Conservation (phyloP, 495 filamentous ascomycete genomes). For the Neurospora terricola region DNA sequence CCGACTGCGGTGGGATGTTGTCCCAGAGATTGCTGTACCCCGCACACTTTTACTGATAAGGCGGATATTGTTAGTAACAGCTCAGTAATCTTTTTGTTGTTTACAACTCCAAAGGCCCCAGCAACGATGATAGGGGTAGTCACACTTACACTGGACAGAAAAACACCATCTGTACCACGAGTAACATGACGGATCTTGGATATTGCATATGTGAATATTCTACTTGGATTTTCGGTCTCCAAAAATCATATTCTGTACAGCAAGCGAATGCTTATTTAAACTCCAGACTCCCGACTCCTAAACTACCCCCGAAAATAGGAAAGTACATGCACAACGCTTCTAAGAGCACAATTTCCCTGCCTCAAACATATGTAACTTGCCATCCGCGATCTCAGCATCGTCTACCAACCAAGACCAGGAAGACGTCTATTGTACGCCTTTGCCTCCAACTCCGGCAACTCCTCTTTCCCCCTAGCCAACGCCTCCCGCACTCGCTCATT, state of each 20-base stretch:
- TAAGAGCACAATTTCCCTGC: not conserved
- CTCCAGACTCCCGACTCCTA: not conserved
- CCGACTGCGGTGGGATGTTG: not conserved
- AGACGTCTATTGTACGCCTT: conserved; percentile 6
- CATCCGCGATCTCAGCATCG: not conserved
- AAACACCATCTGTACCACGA: not conserved
- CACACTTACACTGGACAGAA: not conserved
- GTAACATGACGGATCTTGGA: not conserved
- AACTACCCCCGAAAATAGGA: not conserved
- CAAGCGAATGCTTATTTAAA: not conserved
- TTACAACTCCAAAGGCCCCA: not conserved
- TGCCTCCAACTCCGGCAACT: not conserved
- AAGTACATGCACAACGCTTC: not conserved
- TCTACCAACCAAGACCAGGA: not conserved
- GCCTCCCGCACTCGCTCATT: conserved; percentile 43
- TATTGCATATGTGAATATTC: not conserved
- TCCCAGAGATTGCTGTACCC: not conserved
- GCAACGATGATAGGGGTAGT: not conserved
- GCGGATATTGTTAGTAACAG: not conserved
- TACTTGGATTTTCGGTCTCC: not conserved
- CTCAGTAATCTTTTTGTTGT: not conserved
- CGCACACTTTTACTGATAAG: not conserved
- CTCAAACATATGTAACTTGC: not conserved
- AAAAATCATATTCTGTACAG: not conserved
- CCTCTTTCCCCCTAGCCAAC: conserved; percentile 31